phyloP scores from a whole-genome alignment of 208 protist genomes.

The Crithidia thermophila region DNA sequence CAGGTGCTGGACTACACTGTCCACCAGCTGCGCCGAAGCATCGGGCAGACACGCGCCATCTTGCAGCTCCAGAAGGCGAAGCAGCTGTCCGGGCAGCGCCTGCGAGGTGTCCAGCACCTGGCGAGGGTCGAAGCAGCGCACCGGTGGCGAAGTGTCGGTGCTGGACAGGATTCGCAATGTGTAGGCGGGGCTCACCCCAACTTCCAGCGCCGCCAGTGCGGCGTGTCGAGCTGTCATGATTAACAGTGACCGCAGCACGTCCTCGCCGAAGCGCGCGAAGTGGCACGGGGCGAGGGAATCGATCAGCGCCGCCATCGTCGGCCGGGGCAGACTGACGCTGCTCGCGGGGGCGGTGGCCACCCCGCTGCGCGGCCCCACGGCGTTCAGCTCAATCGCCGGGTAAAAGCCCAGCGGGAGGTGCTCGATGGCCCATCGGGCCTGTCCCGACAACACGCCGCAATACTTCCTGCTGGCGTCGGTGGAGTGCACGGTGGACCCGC shows the following conservation, averaged over 20 bases:
- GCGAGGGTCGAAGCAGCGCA: conserved; percentile 27
- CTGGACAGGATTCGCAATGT: conserved; percentile 5
- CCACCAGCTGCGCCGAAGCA: conserved; percentile 29
- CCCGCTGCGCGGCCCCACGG: conserved; percentile 12
- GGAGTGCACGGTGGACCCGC: conserved; percentile 25
- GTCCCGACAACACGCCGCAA: conserved; percentile 16
- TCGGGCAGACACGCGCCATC: conserved; percentile 28
- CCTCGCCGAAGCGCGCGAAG: conserved; percentile 29
- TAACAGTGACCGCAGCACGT: conserved; percentile 34
- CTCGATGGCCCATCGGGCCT: conserved; percentile 32
- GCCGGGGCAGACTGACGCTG: conserved; percentile 25
- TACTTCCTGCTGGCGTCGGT: conserved; percentile 22
- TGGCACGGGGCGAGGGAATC: conserved; percentile 25
- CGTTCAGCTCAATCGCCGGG: conserved; percentile 34
- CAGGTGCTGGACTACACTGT: conserved; percentile 24
- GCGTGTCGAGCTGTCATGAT: conserved; percentile 17
- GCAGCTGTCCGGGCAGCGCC: conserved; percentile 24
- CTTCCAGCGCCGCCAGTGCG: conserved; percentile 31
- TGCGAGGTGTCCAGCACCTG: conserved; percentile 21
- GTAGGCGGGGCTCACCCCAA: conserved; percentile 35
- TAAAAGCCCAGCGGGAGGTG: conserved; percentile 37
- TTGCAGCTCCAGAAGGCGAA: conserved; percentile 30
- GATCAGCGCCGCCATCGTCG: conserved; percentile 20
- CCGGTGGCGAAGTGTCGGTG: neutral
- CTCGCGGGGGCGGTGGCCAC: conserved; percentile 19